These are phyloP conservation scores for Rhodotorula sp. DNA, from an alignment of 1,284 basidiomycete genomes.

Conservation along the genomic window DNA sequence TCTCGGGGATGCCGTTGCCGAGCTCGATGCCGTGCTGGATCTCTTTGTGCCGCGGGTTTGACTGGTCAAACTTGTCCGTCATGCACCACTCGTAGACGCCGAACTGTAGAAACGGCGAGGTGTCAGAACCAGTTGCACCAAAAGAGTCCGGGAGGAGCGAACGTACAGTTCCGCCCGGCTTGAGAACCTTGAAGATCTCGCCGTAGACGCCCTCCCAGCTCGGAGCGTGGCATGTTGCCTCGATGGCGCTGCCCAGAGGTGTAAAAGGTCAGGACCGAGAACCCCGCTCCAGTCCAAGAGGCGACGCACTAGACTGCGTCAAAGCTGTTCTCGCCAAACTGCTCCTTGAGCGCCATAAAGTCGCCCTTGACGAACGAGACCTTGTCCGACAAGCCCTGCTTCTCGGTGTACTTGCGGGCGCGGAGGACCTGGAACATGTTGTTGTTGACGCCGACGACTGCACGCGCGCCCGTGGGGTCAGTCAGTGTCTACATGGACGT, in stretches of 20 bases:
- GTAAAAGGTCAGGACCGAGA: background rate
- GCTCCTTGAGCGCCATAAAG: slow-evolving; percentile 91
- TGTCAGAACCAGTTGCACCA: slow-evolving; percentile 7
- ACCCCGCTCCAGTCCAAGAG: too few species aligned
- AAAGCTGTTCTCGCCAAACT: slow-evolving; percentile 90
- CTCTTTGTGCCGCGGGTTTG: slow-evolving; percentile 79
- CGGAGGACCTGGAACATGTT: slow-evolving; percentile 92
- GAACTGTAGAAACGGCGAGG: slow-evolving; percentile 57
- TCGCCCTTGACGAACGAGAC: slow-evolving; percentile 82
- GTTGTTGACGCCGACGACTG: slow-evolving; percentile 89
- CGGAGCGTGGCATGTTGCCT: slow-evolving; percentile 93
- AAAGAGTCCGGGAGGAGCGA: slow-evolving; percentile 58
- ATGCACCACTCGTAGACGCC: slow-evolving; percentile 99
- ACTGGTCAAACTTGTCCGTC: slow-evolving; percentile 91
- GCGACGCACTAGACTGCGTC: slow-evolving; percentile 69
- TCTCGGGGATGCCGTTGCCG: slow-evolving; percentile 96
- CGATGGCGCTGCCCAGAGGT: slow-evolving; percentile 67
- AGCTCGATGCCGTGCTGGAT: slow-evolving; percentile 75
- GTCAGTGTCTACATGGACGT: background rate
- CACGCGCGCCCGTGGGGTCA: too few species aligned
- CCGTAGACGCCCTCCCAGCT: slow-evolving; percentile 94
- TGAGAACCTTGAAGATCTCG: slow-evolving; percentile 90
- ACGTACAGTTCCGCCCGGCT: slow-evolving; percentile 77
- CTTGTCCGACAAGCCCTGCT: slow-evolving; percentile 73
- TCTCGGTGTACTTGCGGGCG: slow-evolving; percentile 78